Evolutionary conservation across 331 rosid species (phyloP).

Genomic region (Acacia pycnantha): DNA sequence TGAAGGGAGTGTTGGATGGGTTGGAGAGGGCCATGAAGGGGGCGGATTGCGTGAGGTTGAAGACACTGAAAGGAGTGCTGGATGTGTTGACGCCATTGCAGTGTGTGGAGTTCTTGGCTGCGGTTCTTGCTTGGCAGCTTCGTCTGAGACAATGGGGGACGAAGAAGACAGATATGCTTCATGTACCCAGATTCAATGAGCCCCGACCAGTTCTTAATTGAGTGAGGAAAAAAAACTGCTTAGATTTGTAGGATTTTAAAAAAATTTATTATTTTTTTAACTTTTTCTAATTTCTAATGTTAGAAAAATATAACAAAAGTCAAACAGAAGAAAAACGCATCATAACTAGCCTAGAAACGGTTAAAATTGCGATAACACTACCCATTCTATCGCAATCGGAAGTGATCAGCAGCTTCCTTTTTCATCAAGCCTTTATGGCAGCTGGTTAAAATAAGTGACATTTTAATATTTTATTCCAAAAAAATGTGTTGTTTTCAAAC

Average conservation of each 20-base stretch:
- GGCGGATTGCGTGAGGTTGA: constrained; percentile 75
- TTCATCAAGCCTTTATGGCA: too few species aligned
- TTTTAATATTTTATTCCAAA: too few species aligned
- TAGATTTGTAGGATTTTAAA: neutral
- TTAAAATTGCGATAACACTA: too few species aligned
- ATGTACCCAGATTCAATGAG: neutral
- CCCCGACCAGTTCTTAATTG: neutral
- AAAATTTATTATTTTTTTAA: neutral
- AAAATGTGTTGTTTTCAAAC: too few species aligned
- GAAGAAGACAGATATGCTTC: neutral
- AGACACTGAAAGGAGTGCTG: constrained; percentile 60
- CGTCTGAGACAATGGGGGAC: constrained; percentile 47
- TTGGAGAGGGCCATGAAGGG: constrained; percentile 68
- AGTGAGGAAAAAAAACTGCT: neutral
- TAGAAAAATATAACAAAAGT: neutral
- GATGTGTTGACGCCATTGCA: constrained; percentile 66
- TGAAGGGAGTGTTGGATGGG: constrained; percentile 45
- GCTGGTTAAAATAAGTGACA: too few species aligned
- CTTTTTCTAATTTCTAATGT: neutral
- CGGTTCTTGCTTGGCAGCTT: constrained; percentile 39
- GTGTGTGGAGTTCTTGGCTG: constrained; percentile 62
- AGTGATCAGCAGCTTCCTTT: too few species aligned
- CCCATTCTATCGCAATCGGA: too few species aligned
- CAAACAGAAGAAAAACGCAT: too few species aligned
- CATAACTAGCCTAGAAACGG: too few species aligned